Percentiles rank a stretch among this genome's conserved stretches.
phyloP scores from a whole-genome alignment of 306 rosid genomes.

The Carpinus viminea region DNA sequence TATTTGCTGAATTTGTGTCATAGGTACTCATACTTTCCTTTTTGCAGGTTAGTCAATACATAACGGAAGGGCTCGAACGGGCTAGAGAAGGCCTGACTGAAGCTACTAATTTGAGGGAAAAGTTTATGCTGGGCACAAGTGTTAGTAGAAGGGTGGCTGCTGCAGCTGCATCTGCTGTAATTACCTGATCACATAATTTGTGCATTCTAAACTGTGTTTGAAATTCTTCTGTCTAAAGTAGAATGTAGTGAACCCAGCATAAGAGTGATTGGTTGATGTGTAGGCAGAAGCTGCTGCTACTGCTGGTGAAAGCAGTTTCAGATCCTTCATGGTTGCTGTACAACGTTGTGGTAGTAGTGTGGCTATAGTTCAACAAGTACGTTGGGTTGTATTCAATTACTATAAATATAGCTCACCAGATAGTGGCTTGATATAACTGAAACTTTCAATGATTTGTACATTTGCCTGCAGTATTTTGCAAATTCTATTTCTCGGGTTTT shows the following conservation, averaged over 20 bases:
- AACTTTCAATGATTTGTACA: slow-evolving; percentile 27
- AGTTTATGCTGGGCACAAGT: slow-evolving; percentile 75
- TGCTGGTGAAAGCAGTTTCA: slow-evolving; percentile 99
- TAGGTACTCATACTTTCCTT: slow-evolving; percentile 22
- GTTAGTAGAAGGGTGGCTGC: slow-evolving; percentile 96
- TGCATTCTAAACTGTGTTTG: slow-evolving; percentile 29
- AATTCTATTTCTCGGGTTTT: slow-evolving; percentile 96
- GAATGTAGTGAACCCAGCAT: slow-evolving; percentile 27
- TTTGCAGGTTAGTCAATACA: slow-evolving; percentile 88
- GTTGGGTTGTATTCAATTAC: slow-evolving; percentile 28
- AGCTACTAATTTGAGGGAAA: slow-evolving; percentile 96
- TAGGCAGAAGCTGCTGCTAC: slow-evolving; percentile 99
- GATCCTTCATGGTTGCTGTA: slow-evolving; percentile 99
- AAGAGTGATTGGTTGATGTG: slow-evolving; percentile 38
- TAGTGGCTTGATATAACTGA: slow-evolving; percentile 11
- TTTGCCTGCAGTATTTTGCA: slow-evolving; percentile 72
- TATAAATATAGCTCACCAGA: slow-evolving; percentile 13
- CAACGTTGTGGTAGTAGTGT: slow-evolving; percentile 99
- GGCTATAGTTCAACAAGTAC: slow-evolving; percentile 97
- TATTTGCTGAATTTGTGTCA: slow-evolving; percentile 28
- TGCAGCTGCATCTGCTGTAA: slow-evolving; percentile 98
- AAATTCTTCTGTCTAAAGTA: slow-evolving; percentile 1
- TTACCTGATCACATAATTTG: slow-evolving; percentile 26
- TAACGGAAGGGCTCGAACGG: slow-evolving; percentile 94
- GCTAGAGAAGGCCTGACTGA: slow-evolving; percentile 93